A percentile compares a stretch with the other conserved stretches of the same genome.
Evolutionary conservation across 2,329 filamentous ascomycete genomes (phyloP).

Genomic region (Penicillium sp.): DNA sequence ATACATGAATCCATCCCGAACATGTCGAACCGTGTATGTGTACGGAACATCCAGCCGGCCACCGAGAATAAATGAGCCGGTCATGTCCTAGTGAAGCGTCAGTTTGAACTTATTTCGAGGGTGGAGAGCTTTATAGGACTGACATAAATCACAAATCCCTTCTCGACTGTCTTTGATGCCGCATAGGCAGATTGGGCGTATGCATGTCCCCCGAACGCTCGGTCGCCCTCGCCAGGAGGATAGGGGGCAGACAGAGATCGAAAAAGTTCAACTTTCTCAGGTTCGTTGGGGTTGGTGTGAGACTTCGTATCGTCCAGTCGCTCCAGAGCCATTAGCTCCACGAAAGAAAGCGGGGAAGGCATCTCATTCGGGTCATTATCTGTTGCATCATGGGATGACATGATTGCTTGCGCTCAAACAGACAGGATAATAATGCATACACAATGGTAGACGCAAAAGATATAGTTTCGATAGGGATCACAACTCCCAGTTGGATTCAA

Average conservation of each 20-base stretch:
- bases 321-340: slow-evolving; percentile 34
- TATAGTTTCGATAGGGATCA: neutral
- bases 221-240: slow-evolving; percentile 42
- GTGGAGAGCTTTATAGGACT: slow-evolving; percentile 11
- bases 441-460: neutral
- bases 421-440: neutral
- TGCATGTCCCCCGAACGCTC: slow-evolving; percentile 57
- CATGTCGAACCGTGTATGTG: slow-evolving; percentile 51
- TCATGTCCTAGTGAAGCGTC: slow-evolving; percentile 45
- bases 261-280: slow-evolving; percentile 33
- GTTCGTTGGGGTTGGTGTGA: slow-evolving; percentile 8
- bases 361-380: slow-evolving; percentile 8
- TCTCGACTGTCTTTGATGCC: slow-evolving; percentile 53
- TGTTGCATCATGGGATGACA: slow-evolving; percentile 15
- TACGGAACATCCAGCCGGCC: slow-evolving; percentile 51
- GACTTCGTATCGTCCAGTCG: slow-evolving; percentile 19
- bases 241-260: slow-evolving; percentile 35
- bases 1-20: slow-evolving; percentile 54
- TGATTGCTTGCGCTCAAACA: neutral
- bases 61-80: slow-evolving; percentile 53
- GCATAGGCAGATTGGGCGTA: slow-evolving; percentile 59
- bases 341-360: slow-evolving; percentile 25
- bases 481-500: neutral
- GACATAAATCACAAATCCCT: slow-evolving; percentile 55
- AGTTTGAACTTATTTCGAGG: neutral